Conservation (phyloP, 1,284 basidiomycete species). For the Fomitopsis betulina region DNA sequence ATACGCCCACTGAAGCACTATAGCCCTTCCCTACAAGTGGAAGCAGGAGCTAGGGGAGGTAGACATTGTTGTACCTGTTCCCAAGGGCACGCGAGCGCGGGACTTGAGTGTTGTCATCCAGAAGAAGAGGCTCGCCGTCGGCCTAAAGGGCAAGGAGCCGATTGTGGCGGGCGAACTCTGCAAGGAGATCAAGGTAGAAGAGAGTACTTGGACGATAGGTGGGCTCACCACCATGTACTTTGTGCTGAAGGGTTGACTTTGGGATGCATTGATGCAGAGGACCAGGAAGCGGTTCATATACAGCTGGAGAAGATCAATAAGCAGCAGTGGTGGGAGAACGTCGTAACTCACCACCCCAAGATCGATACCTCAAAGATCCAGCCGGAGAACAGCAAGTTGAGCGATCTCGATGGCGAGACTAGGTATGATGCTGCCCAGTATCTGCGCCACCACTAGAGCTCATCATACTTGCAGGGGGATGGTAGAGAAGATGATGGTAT, state of each 20-base stretch:
- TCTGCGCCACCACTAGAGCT: neutral
- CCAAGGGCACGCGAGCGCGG: constrained; percentile 79
- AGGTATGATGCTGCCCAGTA: constrained; percentile 40
- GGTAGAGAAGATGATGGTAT: constrained; percentile 99
- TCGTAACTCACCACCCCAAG: constrained; percentile 92
- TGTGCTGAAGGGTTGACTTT: constrained; percentile 5
- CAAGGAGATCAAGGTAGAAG: constrained; percentile 91
- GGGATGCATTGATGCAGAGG: constrained; percentile 50
- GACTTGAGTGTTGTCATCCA: constrained; percentile 76
- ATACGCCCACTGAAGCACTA: constrained; percentile 18
- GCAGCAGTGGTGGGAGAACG: constrained; percentile 97
- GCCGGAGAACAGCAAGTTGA: constrained; percentile 93
- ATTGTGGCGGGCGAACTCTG: constrained; percentile 91
- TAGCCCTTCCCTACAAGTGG: constrained; percentile 92
- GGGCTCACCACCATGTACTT: neutral
- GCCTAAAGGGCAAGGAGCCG: constrained; percentile 80
- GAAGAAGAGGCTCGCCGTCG: constrained; percentile 81
- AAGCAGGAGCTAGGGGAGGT: constrained; percentile 87
- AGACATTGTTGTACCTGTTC: constrained; percentile 80
- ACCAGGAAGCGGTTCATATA: constrained; percentile 67
- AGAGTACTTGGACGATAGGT: constrained; percentile 97
- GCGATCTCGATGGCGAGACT: constrained; percentile 93
- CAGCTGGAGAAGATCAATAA: constrained; percentile 88
- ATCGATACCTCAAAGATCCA: constrained; percentile 97
- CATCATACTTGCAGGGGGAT: constrained; percentile 61